phyloP scores from a whole-genome alignment of 139 green algal species.

The Axilococcus clingmanii region DNA sequence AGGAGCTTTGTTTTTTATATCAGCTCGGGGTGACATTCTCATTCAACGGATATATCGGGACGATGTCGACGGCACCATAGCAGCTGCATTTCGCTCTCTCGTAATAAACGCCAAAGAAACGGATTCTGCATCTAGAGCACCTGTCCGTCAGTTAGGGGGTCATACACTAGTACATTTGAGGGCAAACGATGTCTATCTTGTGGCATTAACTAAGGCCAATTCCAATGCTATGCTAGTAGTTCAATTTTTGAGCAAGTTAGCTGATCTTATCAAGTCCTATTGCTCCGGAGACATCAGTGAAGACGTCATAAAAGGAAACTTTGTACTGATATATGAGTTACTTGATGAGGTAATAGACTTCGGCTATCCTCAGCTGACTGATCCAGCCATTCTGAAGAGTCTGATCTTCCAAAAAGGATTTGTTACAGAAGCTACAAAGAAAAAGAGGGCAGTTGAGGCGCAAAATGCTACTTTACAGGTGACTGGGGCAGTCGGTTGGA shows the following conservation, averaged over 20 bases:
- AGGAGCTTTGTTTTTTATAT: conserved; percentile 86
- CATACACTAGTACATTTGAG: conserved; percentile 81
- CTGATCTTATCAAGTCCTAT: conserved; percentile 76
- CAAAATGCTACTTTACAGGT: conserved; percentile 86
- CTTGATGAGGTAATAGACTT: conserved; percentile 85
- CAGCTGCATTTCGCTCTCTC: conserved; percentile 75
- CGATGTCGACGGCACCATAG: conserved; percentile 80
- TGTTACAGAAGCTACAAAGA: conserved; percentile 37
- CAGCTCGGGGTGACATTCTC: conserved; percentile 83
- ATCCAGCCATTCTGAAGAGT: conserved; percentile 74
- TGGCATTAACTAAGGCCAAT: conserved; percentile 84
- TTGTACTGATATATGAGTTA: conserved; percentile 96
- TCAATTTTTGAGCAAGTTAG: conserved; percentile 80
- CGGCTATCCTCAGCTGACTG: conserved; percentile 82
- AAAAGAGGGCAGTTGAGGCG: conserved; percentile 43
- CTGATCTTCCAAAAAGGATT: conserved; percentile 91
- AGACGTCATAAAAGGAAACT: conserved; percentile 75
- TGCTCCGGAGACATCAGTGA: conserved; percentile 84
- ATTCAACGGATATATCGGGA: conserved; percentile 86
- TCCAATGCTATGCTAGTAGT: conserved; percentile 86
- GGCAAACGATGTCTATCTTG: conserved; percentile 82
- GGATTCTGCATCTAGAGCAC: conserved; percentile 33
- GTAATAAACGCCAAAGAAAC: conserved; percentile 70
- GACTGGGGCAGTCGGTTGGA: conserved; percentile 87
- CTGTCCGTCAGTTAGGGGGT: conserved; percentile 65